Evolutionary conservation across 2,329 filamentous ascomycete genomes (phyloP), one percentile per base, ranked within the genome.

Genomic region (Cadophora sp.): DNA sequence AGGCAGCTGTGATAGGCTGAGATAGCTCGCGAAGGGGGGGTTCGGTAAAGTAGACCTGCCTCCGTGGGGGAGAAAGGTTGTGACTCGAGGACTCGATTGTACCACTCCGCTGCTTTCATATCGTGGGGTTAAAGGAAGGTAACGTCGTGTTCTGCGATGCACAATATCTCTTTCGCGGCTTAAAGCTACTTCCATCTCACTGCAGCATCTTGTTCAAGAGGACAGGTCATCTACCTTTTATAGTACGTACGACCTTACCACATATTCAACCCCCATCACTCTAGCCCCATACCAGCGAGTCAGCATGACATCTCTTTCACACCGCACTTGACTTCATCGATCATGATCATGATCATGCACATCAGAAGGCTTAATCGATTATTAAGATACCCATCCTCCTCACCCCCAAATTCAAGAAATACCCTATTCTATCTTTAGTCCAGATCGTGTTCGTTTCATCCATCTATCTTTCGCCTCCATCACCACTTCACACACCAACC

Each of bases 1-100:
- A 8, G 1, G n/a, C 37, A 14, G 34, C 34, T 63, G 29, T 70
- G 68, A 67, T 65, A 55, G 62, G 68, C 29, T 59, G 59, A 9
- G 56, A 37, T 34, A 46, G 26, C 29, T 46, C 24, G 11, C n/a
- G 22, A 11, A 7, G 14, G n/a, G 14, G n/a, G 34, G 22, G 5
- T 59, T 34, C 19, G 48, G 2, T 19, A 43, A 19, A 43, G 27
- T 24, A 37, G 27, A 31, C 12, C 24, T 26, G 43, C 24, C 60
- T 29, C 7, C 46, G 34, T 37, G 29, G 29, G 34, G 26, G 46
- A 27, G 12, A 11, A 40, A n/a, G 40, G 34, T 62, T 11, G 55
- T 48, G 40, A 34, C 63, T 56, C 29, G 58, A 19, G 58, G 37
- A n/a, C 22, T 61, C n/a, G 58, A 46, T 19, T 43, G 37, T 14